A percentile compares a stretch with the other conserved stretches of the same genome.
phyloP scores from a whole-genome alignment of 371 early-diverging fungal species.

The Dinochytrium kinnereticum region DNA sequence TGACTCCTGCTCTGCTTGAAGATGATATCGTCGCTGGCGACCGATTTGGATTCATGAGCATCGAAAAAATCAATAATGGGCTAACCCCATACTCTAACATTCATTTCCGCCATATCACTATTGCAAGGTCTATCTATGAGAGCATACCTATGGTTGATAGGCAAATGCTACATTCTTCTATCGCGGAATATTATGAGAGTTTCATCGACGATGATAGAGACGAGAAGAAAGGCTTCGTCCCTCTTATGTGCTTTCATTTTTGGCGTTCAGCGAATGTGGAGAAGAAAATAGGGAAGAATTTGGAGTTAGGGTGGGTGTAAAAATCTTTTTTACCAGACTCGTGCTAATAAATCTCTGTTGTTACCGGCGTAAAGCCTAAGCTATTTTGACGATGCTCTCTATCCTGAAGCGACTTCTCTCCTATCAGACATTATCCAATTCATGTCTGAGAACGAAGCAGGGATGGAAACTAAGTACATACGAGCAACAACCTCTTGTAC shows the following conservation, averaged over 20 bases:
- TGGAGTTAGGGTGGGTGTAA: neutral
- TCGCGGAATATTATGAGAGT: neutral
- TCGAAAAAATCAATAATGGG: neutral
- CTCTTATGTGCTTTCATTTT: conserved; percentile 7
- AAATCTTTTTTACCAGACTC: neutral
- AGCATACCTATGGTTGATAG: neutral
- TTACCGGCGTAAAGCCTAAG: neutral
- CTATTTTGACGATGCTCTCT: neutral
- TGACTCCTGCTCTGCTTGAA: neutral
- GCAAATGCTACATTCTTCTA: neutral
- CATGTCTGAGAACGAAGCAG: neutral
- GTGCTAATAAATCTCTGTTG: neutral
- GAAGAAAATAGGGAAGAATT: neutral
- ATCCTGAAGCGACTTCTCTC: neutral
- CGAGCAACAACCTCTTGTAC: too few species aligned
- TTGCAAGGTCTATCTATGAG: neutral
- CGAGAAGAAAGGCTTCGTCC: neutral
- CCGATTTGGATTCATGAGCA: conserved; percentile 5
- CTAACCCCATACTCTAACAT: neutral
- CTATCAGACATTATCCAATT: neutral
- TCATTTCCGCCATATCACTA: neutral
- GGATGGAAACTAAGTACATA: neutral
- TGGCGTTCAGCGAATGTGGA: neutral
- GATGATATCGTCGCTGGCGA: neutral
- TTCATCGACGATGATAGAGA: neutral